phyloP scores from a whole-genome alignment of 164 flowering plant genomes.

The Chimonanthus praecox region DNA sequence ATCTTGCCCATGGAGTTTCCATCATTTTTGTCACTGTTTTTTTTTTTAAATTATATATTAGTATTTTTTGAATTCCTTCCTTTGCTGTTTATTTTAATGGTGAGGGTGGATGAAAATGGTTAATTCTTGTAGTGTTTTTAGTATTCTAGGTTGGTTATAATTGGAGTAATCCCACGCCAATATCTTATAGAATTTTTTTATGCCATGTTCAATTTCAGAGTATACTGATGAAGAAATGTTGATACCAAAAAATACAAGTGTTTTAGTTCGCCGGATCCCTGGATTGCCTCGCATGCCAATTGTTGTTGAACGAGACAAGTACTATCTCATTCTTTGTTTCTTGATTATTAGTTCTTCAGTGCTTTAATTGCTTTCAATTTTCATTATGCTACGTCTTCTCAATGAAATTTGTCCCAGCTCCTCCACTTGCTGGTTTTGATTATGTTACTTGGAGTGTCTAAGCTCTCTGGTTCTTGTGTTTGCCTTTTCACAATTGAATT shows the following conservation, averaged over 20 bases:
- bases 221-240: constrained; percentile 79
- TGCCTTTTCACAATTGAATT: neutral
- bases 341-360: neutral
- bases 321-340: constrained; percentile 25
- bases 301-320: constrained; percentile 63
- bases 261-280: constrained; percentile 86
- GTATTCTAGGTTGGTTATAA: constrained; percentile 1
- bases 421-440: neutral
- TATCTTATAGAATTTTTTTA: constrained; percentile 30
- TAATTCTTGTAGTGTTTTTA: neutral
- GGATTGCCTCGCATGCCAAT: constrained; percentile 88
- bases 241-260: constrained; percentile 92
- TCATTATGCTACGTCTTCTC: neutral
- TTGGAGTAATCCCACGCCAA: constrained; percentile 5
- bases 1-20: too few species aligned
- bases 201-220: constrained; percentile 75
- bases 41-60: too few species aligned
- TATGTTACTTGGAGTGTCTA: too few species aligned
- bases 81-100: too few species aligned
- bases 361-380: neutral
- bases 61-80: too few species aligned
- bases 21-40: too few species aligned
- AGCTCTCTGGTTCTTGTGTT: neutral
- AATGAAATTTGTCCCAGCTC: neutral
- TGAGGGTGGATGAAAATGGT: neutral